A percentile compares a stretch with the other conserved stretches of the same genome.
phyloP scores from a whole-genome alignment of 2,329 filamentous ascomycete genomes.

The Alternaria longipes region DNA sequence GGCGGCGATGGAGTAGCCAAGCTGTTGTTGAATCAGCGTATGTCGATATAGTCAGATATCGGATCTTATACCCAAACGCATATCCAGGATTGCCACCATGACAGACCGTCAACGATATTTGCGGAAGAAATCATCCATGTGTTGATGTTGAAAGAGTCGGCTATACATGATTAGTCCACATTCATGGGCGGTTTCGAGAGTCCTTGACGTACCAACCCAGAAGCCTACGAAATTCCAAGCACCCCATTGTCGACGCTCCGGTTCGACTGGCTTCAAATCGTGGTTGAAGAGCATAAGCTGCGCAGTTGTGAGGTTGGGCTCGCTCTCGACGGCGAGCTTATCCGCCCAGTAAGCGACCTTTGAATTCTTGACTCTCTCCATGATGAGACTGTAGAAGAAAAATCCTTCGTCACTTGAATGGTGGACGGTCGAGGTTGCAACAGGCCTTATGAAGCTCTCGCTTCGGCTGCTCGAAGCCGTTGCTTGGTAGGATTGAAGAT shows the following conservation, averaged over 20 bases:
- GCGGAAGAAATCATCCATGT: slow-evolving; percentile 93
- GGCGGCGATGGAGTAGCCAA: slow-evolving; percentile 81
- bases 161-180: slow-evolving; percentile 29
- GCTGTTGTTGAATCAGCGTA: slow-evolving; percentile 22
- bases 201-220: slow-evolving; percentile 68
- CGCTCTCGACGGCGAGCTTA: slow-evolving; percentile 76
- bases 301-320: slow-evolving; percentile 77
- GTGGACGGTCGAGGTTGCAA: slow-evolving; percentile 24
- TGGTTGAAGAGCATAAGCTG: slow-evolving; percentile 90
- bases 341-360: slow-evolving; percentile 53
- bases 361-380: slow-evolving; percentile 54
- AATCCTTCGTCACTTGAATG: slow-evolving; percentile 28
- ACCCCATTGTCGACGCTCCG: slow-evolving; percentile 81
- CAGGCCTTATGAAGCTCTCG: slow-evolving; percentile 33
- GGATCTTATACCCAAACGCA: slow-evolving; percentile 71
- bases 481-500: slow-evolving; percentile 32
- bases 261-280: slow-evolving; percentile 80
- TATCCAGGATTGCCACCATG: slow-evolving; percentile 85
- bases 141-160: slow-evolving; percentile 65
- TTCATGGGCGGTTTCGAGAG: not conserved
- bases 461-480: slow-evolving; percentile 29
- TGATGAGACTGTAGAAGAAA: slow-evolving; percentile 32
- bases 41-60: not conserved
- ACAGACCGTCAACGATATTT: slow-evolving; percentile 79
- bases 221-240: slow-evolving; percentile 89